These are phyloP conservation scores for Juncus inflexus DNA, from an alignment of 176 grass and related monocot genomes.

Conservation along the genomic window DNA sequence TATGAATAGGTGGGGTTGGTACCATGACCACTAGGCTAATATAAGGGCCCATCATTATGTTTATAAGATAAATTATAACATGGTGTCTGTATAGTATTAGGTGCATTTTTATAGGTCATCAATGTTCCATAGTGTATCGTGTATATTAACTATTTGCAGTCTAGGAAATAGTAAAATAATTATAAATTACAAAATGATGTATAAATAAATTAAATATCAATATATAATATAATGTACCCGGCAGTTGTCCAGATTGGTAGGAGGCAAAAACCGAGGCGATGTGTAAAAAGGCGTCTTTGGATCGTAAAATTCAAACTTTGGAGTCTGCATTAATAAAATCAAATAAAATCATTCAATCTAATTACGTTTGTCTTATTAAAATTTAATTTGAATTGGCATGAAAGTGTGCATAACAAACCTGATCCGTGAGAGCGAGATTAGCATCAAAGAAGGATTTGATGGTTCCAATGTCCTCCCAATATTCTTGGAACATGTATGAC, in stretches of 20 bases:
- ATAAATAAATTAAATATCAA: neutral
- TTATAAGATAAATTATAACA: neutral
- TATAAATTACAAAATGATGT: neutral
- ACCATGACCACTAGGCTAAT: too few relatives aligned
- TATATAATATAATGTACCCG: conserved; percentile 27
- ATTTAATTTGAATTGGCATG: neutral
- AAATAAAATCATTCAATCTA: conserved; percentile 9
- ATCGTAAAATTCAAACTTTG: conserved; percentile 73
- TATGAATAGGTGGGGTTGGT: too few relatives aligned
- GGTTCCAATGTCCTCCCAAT: conserved; percentile 86
- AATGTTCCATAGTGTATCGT: too few relatives aligned
- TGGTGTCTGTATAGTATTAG: too few relatives aligned
- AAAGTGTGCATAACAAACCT: conserved; percentile 33
- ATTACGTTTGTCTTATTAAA: conserved; percentile 1
- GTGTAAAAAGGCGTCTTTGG: conserved; percentile 64
- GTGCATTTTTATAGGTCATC: too few relatives aligned
- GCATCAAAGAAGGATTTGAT: conserved; percentile 76
- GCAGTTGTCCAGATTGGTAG: conserved; percentile 57
- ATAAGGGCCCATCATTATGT: neutral
- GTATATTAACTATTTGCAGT: too few relatives aligned
- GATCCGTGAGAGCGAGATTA: conserved; percentile 66
- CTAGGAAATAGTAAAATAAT: neutral
- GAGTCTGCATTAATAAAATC: conserved; percentile 33
- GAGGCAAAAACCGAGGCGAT: conserved; percentile 53
- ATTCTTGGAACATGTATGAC: conserved; percentile 60